These are phyloP conservation scores for Hypoxylon trugodes DNA, from an alignment of 495 filamentous ascomycete species.

Conservation along the genomic window DNA sequence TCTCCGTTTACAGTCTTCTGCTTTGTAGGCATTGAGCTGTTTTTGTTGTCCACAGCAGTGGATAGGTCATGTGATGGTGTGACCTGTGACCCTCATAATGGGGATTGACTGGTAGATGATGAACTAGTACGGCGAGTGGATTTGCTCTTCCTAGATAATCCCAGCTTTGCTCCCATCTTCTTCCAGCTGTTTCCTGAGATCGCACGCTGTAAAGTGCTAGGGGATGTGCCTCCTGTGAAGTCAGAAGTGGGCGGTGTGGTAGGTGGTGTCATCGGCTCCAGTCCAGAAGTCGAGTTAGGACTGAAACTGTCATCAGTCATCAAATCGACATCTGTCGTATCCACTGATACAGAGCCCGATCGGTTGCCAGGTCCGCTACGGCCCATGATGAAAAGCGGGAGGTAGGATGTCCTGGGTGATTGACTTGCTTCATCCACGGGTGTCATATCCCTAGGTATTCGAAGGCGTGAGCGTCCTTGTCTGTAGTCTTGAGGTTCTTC, in stretches of 20 bases:
- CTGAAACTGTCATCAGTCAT: conserved; percentile 61
- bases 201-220: conserved; percentile 58
- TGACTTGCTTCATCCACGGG: conserved; percentile 48
- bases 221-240: conserved; percentile 62
- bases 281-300: conserved; percentile 58
- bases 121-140: conserved; percentile 50
- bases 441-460: conserved; percentile 47
- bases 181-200: conserved; percentile 75
- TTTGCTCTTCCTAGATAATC: conserved; percentile 68
- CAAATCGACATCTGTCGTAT: conserved; percentile 47
- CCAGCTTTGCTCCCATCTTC: conserved; percentile 82
- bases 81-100: conserved; percentile 65
- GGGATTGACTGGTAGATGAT: conserved; percentile 48
- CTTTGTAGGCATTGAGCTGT: conserved; percentile 20
- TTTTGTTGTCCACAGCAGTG: conserved; percentile 38
- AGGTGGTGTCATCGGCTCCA: conserved; percentile 87
- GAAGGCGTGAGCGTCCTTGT: conserved; percentile 50
- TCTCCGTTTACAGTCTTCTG: conserved; percentile 27
- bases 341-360: conserved; percentile 50
- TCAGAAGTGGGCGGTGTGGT: conserved; percentile 79
- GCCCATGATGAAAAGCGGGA: conserved; percentile 54
- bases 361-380: conserved; percentile 47
- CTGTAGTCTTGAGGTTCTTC: conserved; percentile 49
- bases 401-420: conserved; percentile 54
- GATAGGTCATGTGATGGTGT: conserved; percentile 53